A percentile compares a stretch with the other conserved stretches of the same genome.
phyloP scores from a whole-genome alignment of 2,329 filamentous ascomycete genomes.

The Orbilia javanica region DNA sequence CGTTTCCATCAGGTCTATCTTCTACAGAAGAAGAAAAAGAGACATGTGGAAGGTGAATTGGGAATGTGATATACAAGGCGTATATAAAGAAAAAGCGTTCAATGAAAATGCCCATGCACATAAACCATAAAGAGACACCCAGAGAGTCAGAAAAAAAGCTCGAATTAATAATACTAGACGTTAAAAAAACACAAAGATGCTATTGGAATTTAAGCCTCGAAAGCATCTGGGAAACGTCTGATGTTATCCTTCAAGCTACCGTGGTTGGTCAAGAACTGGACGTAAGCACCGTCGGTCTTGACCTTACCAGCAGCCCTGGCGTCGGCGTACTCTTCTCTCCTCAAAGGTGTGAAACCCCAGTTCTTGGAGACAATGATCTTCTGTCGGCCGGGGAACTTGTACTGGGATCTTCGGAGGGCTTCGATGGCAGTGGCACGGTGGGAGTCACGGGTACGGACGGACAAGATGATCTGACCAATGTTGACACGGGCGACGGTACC shows the following conservation, averaged over 20 bases:
- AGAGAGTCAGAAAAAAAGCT: slow-evolving; percentile 41
- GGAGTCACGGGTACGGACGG: slow-evolving; percentile 94
- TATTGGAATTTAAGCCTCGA: slow-evolving; percentile 66
- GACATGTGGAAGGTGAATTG: slow-evolving; percentile 5
- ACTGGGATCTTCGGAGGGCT: slow-evolving; percentile 98
- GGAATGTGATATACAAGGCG: slow-evolving; percentile 46
- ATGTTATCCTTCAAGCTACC: slow-evolving; percentile 88
- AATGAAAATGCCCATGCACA: slow-evolving; percentile 41
- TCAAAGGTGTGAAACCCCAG: slow-evolving; percentile 99
- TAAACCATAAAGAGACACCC: slow-evolving; percentile 54
- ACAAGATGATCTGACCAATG: slow-evolving; percentile 99
- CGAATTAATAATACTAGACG: slow-evolving; percentile 39
- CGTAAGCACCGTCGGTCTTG: slow-evolving; percentile 98
- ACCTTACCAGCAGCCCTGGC: slow-evolving; percentile 93
- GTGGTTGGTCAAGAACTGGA: slow-evolving; percentile 98
- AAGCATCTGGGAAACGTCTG: slow-evolving; percentile 93
- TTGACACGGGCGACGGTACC: slow-evolving; percentile 99
- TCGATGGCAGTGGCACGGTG: slow-evolving; percentile 94
- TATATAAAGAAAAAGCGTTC: slow-evolving; percentile 41
- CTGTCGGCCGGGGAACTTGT: slow-evolving; percentile 99
- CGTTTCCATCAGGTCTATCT: not conserved
- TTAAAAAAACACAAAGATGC: slow-evolving; percentile 40
- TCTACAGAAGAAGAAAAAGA: slow-evolving; percentile 7
- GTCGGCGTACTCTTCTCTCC: slow-evolving; percentile 96
- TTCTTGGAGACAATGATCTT: slow-evolving; percentile 99